phyloP scores from a whole-genome alignment of 805 yeast species.

The Ogataea thermomethanolica region DNA sequence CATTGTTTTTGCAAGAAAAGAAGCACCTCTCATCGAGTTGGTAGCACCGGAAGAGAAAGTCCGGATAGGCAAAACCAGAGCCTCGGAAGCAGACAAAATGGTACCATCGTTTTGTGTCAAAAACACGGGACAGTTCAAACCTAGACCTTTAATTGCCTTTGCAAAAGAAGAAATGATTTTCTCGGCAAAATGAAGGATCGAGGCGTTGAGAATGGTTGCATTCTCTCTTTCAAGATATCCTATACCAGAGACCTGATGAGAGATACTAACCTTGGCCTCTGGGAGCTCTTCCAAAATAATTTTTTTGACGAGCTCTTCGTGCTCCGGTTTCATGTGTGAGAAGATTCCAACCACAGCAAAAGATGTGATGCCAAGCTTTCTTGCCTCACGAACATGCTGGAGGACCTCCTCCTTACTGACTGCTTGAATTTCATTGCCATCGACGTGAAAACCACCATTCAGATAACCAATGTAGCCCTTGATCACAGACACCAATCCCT shows the following conservation, averaged over 20 bases:
- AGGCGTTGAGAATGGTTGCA: conserved; percentile 45
- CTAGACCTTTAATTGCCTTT: conserved; percentile 35
- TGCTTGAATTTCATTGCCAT: conserved; percentile 37
- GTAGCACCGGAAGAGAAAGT: conserved; percentile 50
- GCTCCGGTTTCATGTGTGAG: conserved; percentile 37
- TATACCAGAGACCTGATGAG: conserved; percentile 41
- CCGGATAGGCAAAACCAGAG: conserved; percentile 39
- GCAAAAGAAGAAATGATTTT: conserved; percentile 39
- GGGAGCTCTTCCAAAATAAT: conserved; percentile 35
- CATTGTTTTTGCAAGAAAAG: conserved; percentile 36
- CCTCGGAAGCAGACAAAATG: conserved; percentile 38
- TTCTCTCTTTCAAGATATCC: conserved; percentile 47
- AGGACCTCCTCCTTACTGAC: conserved; percentile 28
- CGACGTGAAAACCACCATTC: conserved; percentile 43
- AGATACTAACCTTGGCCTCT: conserved; percentile 34
- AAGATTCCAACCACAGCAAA: conserved; percentile 42
- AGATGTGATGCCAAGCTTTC: conserved; percentile 31
- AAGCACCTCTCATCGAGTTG: conserved; percentile 46
- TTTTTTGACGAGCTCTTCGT: conserved; percentile 35
- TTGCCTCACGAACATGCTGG: conserved; percentile 27
- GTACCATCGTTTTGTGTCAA: conserved; percentile 50
- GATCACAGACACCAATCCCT: conserved; percentile 33
- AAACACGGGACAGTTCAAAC: conserved; percentile 38
- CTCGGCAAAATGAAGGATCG: conserved; percentile 41
- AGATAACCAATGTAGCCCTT: conserved; percentile 36